Conservation (phyloP, 2,329 filamentous ascomycete genomes). For the Trichoderma gracile region DNA sequence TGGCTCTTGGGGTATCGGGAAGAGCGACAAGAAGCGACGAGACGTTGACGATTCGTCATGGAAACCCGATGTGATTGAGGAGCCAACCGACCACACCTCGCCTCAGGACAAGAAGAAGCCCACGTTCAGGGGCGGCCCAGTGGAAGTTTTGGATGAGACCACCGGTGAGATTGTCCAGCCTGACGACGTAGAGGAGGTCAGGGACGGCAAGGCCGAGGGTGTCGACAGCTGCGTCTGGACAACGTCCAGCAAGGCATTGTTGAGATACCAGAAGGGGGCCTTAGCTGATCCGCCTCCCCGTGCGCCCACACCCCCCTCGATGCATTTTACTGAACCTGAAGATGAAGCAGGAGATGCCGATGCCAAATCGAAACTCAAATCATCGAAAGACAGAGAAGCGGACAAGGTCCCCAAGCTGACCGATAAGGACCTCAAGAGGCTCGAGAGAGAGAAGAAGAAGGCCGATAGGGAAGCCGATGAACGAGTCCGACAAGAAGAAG, state of each 20-base stretch:
- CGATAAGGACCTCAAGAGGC: conserved; percentile 54
- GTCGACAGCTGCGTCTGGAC: conserved; percentile 47
- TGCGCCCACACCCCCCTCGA: conserved; percentile 49
- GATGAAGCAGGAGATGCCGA: conserved; percentile 41
- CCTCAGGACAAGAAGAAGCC: conserved; percentile 47
- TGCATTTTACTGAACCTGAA: conserved; percentile 47
- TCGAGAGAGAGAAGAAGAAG: conserved; percentile 51
- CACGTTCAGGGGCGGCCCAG: conserved; percentile 51
- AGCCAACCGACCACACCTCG: conserved; percentile 47
- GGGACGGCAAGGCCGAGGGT: conserved; percentile 47
- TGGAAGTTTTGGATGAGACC: conserved; percentile 50
- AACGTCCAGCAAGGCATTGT: conserved; percentile 47
- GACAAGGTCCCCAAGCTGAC: conserved; percentile 46
- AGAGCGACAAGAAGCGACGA: conserved; percentile 50
- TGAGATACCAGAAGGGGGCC: conserved; percentile 43
- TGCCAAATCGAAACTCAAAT: conserved; percentile 44
- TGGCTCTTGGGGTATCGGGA: conserved; percentile 56
- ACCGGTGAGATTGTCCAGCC: conserved; percentile 50
- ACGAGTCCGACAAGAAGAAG: conserved; percentile 32
- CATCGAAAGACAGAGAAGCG: conserved; percentile 36
- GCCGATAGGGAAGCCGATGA: conserved; percentile 42
- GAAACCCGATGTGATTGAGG: conserved; percentile 47
- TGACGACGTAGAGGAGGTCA: conserved; percentile 47
- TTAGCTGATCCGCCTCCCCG: conserved; percentile 49
- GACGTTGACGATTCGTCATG: conserved; percentile 36